These are phyloP conservation scores for Podaxis sp. DNA, from an alignment of 768 basidiomycete species.

Conservation along the genomic window DNA sequence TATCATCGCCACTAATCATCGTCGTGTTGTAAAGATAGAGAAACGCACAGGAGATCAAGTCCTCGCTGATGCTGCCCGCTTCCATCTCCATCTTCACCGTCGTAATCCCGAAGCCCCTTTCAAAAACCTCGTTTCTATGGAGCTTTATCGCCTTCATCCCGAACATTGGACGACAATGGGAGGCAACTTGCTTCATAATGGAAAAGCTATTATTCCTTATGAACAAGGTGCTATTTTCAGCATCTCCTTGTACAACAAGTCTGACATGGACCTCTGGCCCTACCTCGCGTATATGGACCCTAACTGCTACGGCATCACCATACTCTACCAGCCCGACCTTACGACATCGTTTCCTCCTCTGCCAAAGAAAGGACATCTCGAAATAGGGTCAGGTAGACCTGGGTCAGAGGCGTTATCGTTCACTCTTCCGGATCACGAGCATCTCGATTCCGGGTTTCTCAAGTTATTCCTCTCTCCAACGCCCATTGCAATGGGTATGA, in stretches of 20 bases:
- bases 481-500: constrained; percentile 46
- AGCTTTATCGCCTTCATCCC: constrained; percentile 50
- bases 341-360: constrained; percentile 41
- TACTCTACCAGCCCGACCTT: constrained; percentile 53
- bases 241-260: constrained; percentile 48
- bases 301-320: constrained; percentile 49
- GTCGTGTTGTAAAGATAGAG: constrained; percentile 37
- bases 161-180: constrained; percentile 42
- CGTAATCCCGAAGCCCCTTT: constrained; percentile 49
- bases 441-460: constrained; percentile 49
- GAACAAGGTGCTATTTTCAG: constrained; percentile 43
- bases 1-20: constrained; percentile 34
- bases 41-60: constrained; percentile 35
- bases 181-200: constrained; percentile 46
- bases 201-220: constrained; percentile 47
- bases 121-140: constrained; percentile 48
- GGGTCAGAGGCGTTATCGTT: constrained; percentile 51
- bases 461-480: constrained; percentile 58
- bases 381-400: constrained; percentile 41
- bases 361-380: constrained; percentile 34
- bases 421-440: constrained; percentile 33
- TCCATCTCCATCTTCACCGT: constrained; percentile 57
- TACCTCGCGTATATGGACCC: constrained; percentile 65
- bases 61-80: constrained; percentile 57
- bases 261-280: constrained; percentile 58